phyloP scores from a whole-genome alignment of 306 rosid genomes.

The Medicago truncatula region DNA sequence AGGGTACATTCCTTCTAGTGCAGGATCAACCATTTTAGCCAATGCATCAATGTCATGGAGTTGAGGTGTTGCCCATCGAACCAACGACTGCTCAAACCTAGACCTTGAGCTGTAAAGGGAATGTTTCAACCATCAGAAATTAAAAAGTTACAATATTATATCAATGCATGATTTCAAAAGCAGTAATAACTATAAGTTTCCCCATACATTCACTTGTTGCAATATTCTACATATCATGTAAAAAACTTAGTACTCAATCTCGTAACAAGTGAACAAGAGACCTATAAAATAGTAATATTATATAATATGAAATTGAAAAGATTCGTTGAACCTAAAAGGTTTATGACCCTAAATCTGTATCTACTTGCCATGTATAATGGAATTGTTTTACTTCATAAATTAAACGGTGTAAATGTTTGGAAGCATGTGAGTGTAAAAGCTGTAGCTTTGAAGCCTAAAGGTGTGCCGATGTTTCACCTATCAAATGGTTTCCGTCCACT shows the following conservation, averaged over 20 bases:
- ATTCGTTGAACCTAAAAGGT: not conserved
- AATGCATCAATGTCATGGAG: conserved; percentile 97
- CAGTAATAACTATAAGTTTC: not conserved
- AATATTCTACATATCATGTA: not conserved
- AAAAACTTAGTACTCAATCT: not conserved
- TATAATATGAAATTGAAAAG: not conserved
- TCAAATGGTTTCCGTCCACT: conserved; percentile 95
- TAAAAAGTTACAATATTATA: conserved; percentile 6
- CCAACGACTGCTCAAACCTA: conserved; percentile 91
- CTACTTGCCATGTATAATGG: not conserved
- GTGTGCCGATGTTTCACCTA: conserved; percentile 55
- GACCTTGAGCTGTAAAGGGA: conserved; percentile 68
- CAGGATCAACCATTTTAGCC: conserved; percentile 96
- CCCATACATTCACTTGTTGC: not conserved
- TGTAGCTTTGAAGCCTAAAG: conserved; percentile 11
- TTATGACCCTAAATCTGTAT: not conserved
- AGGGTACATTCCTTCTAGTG: conserved; percentile 85
- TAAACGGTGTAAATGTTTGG: not conserved
- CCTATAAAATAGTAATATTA: too few relatives aligned
- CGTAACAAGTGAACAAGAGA: not conserved
- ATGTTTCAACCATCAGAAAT: conserved; percentile 34
- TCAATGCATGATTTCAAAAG: conserved; percentile 5
- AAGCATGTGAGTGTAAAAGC: not conserved
- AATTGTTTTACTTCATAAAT: not conserved
- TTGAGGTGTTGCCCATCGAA: conserved; percentile 98